phyloP scores from a whole-genome alignment of 108 stramenopile species.

The Tribonema minus region DNA sequence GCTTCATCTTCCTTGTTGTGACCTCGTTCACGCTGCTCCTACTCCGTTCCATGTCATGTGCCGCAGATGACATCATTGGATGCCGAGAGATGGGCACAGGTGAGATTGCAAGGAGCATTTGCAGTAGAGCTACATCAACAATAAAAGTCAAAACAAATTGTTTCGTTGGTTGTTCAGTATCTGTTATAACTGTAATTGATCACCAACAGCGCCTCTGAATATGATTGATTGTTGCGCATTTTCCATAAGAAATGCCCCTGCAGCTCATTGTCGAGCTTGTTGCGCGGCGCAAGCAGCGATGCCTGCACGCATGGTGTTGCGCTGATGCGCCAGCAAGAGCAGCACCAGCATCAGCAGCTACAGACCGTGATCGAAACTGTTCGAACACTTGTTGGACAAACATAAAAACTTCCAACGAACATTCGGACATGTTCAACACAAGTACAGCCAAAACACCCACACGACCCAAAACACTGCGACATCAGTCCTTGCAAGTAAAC shows the following conservation, averaged over 20 bases:
- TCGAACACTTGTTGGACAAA: not conserved
- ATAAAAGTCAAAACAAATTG: too few species aligned
- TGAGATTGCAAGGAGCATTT: conserved; percentile 9
- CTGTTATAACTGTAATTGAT: not conserved
- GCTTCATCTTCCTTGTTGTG: not conserved
- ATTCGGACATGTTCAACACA: not conserved
- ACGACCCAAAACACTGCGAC: too few species aligned
- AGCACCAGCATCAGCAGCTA: too few species aligned
- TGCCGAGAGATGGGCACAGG: conserved; percentile 82
- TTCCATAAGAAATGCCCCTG: not conserved
- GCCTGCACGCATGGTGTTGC: too few species aligned
- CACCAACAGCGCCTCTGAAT: not conserved
- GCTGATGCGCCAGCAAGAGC: too few species aligned
- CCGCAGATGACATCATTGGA: conserved; percentile 76
- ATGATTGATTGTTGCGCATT: not conserved
- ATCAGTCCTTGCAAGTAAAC: too few species aligned
- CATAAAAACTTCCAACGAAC: not conserved
- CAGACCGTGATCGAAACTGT: too few species aligned
- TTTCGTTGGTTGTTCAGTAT: too few species aligned
- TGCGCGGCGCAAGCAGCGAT: too few species aligned
- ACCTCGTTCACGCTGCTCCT: not conserved
- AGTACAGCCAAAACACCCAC: too few species aligned
- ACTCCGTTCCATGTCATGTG: not conserved
- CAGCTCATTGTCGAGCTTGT: too few species aligned
- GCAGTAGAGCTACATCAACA: too few species aligned